Conservation (phyloP, 192 early-diverging fungal genomes). For the Globomyces pollinis-pini region DNA sequence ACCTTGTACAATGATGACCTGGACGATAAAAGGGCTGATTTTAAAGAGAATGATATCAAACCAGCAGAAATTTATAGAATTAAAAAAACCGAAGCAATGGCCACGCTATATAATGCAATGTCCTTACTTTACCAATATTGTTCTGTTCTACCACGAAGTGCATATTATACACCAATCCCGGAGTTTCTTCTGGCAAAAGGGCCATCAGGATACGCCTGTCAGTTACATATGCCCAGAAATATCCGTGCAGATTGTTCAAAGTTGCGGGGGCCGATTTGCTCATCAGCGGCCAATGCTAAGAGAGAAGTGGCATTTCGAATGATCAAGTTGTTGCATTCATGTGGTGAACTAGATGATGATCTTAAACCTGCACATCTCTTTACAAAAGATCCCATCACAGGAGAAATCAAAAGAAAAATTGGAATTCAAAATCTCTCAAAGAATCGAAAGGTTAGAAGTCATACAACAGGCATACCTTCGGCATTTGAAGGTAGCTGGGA, state of each 20-base stretch:
- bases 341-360: slow-evolving; percentile 65
- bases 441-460: slow-evolving; percentile 3
- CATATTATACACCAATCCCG: slow-evolving; percentile 35
- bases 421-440: slow-evolving; percentile 1
- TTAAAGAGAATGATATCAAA: slow-evolving; percentile 33
- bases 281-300: slow-evolving; percentile 58
- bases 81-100: slow-evolving; percentile 55
- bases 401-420: background rate
- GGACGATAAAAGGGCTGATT: slow-evolving; percentile 11
- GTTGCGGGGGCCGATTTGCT: slow-evolving; percentile 9
- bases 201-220: slow-evolving; percentile 14
- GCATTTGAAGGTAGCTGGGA: background rate
- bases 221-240: slow-evolving; percentile 16
- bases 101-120: slow-evolving; percentile 64
- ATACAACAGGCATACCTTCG: background rate
- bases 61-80: slow-evolving; percentile 46
- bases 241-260: slow-evolving; percentile 17
- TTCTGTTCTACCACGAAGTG: slow-evolving; percentile 58
- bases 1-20: slow-evolving; percentile 9
- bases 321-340: slow-evolving; percentile 59
- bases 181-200: slow-evolving; percentile 32
- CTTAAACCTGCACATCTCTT: slow-evolving; percentile 39
- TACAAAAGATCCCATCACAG: slow-evolving; percentile 6
- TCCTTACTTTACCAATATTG: slow-evolving; percentile 65
- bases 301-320: slow-evolving; percentile 62